A percentile compares a stretch with the other conserved stretches of the same genome.
Conservation (phyloP, 2,329 filamentous ascomycete genomes). For the Penicillium brevicompactum region DNA sequence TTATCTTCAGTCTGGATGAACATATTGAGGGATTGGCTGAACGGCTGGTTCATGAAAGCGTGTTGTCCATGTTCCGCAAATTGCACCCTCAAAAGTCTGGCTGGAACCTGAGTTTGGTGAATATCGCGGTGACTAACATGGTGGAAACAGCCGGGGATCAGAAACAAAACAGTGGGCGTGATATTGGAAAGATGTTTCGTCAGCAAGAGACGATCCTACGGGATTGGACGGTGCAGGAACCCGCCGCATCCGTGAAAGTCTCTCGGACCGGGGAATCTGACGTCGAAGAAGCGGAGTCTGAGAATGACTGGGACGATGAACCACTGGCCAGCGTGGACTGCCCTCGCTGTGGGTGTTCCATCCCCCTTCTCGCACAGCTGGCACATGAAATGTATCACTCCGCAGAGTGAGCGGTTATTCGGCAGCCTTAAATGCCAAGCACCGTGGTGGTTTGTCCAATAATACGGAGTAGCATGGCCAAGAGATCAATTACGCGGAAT, state of each 20-base stretch:
- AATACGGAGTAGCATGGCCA: too few relatives aligned
- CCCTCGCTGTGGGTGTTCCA: conserved; percentile 45
- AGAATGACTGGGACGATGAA: conserved; percentile 36
- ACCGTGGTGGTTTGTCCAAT: neutral
- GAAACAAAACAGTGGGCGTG: conserved; percentile 63
- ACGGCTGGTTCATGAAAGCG: conserved; percentile 67
- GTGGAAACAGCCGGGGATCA: conserved; percentile 56
- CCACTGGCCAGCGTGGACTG: conserved; percentile 39
- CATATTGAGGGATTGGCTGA: conserved; percentile 64
- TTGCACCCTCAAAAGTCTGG: conserved; percentile 69
- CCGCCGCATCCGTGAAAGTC: conserved; percentile 5
- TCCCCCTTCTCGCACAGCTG: conserved; percentile 53
- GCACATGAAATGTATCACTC: conserved; percentile 54
- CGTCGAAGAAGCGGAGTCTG: conserved; percentile 6
- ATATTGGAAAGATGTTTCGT: conserved; percentile 83
- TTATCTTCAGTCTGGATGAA: conserved; percentile 68
- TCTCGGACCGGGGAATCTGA: neutral
- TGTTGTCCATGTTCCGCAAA: conserved; percentile 73
- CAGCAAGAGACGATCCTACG: conserved; percentile 69
- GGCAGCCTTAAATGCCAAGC: conserved; percentile 12
- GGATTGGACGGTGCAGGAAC: conserved; percentile 61
- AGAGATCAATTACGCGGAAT: too few relatives aligned
- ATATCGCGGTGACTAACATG: conserved; percentile 88
- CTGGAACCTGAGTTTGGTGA: conserved; percentile 83
- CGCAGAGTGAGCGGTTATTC: conserved; percentile 11